phyloP scores from a whole-genome alignment of 2,329 filamentous ascomycete species.

The Mycocentrospora acerina region DNA sequence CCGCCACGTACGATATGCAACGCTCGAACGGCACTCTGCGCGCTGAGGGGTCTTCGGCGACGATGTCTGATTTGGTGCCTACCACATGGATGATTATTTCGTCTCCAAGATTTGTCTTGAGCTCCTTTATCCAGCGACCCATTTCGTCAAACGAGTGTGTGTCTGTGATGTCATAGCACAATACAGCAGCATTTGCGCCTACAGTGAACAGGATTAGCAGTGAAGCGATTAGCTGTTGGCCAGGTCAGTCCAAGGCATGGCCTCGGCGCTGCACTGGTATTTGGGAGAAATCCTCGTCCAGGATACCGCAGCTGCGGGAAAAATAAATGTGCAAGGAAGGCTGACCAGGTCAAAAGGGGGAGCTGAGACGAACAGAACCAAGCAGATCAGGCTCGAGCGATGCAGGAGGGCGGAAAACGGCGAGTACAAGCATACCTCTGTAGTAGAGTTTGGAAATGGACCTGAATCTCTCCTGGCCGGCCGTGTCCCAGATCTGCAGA shows the following conservation, averaged over 20 bases:
- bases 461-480: constrained; percentile 92
- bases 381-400: too few species aligned
- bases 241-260: constrained; percentile 3
- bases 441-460: constrained; percentile 96
- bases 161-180: constrained; percentile 94
- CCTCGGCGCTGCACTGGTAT: constrained; percentile 3
- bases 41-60: constrained; percentile 74
- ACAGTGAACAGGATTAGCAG: constrained; percentile 4
- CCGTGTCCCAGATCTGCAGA: constrained; percentile 96
- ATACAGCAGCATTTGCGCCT: constrained; percentile 88
- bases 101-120: constrained; percentile 72
- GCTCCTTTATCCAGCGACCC: constrained; percentile 85
- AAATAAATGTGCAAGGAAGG: constrained; percentile 3
- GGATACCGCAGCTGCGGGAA: constrained; percentile 4
- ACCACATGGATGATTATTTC: constrained; percentile 92
- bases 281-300: constrained; percentile 10
- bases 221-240: not conserved
- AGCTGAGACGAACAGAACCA: not conserved
- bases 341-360: constrained; percentile 8
- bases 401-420: not conserved
- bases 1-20: constrained; percentile 93
- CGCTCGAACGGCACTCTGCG: constrained; percentile 91
- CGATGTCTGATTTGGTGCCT: constrained; percentile 76
- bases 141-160: constrained; percentile 85
- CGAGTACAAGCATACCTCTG: constrained; percentile 50